Evolutionary conservation across 2,329 filamentous ascomycete genomes (phyloP).

Genomic region (Fusarium odoratissimum): DNA sequence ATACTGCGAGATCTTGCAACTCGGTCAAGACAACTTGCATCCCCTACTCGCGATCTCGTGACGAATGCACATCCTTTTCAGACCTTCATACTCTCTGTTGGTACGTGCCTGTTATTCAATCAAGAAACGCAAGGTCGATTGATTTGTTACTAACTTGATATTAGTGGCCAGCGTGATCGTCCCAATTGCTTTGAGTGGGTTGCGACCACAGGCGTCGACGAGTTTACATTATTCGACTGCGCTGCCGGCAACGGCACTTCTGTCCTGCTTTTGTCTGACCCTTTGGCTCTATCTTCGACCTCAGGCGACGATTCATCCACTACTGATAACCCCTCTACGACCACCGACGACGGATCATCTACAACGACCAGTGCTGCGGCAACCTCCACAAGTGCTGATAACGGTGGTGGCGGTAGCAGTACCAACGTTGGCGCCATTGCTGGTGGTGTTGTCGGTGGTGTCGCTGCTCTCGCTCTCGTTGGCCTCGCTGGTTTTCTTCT

Average conservation of each 20-base stretch:
- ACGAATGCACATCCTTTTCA: slow-evolving; percentile 41
- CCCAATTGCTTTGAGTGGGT: slow-evolving; percentile 48
- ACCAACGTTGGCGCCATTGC: slow-evolving; percentile 57
- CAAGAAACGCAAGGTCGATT: background rate
- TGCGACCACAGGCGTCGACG: slow-evolving; percentile 37
- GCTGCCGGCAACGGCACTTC: slow-evolving; percentile 39
- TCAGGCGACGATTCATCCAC: slow-evolving; percentile 4
- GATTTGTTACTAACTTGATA: slow-evolving; percentile 9
- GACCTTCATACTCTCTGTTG: slow-evolving; percentile 53
- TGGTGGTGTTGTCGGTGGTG: slow-evolving; percentile 61
- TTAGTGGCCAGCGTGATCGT: slow-evolving; percentile 23
- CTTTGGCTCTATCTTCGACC: slow-evolving; percentile 32
- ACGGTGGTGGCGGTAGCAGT: slow-evolving; percentile 38
- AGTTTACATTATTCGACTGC: slow-evolving; percentile 47
- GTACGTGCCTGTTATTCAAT: slow-evolving; percentile 33
- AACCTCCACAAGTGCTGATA: slow-evolving; percentile 42
- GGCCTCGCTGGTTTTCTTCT: slow-evolving; percentile 55
- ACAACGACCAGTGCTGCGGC: slow-evolving; percentile 19
- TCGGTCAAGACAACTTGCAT: slow-evolving; percentile 50
- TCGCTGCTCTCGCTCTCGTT: slow-evolving; percentile 55
- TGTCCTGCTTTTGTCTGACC: slow-evolving; percentile 48
- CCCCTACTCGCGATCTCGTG: slow-evolving; percentile 43
- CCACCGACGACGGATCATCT: slow-evolving; percentile 1
- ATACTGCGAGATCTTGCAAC: slow-evolving; percentile 44
- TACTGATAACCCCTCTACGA: slow-evolving; percentile 20